Evolutionary conservation across 1,139 yeast species (phyloP).

Genomic region (Fermentozyma sake): DNA sequence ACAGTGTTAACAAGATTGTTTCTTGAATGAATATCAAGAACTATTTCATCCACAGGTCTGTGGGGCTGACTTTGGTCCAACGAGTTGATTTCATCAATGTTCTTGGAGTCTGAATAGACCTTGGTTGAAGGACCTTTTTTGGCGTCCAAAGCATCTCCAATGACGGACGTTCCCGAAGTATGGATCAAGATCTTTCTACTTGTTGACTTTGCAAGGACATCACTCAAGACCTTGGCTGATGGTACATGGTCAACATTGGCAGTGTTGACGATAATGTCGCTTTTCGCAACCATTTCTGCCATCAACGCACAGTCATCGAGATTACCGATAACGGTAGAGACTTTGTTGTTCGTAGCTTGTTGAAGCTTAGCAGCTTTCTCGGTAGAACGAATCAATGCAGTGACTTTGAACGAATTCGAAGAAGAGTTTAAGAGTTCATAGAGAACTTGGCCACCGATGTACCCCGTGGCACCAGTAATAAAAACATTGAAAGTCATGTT

Average conservation of each 20-base stretch:
- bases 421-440: too few relatives aligned
- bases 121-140: conserved; percentile 17
- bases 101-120: conserved; percentile 25
- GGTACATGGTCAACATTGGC: conserved; percentile 35
- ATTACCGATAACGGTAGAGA: too few relatives aligned
- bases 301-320: too few relatives aligned
- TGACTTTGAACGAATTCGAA: too few relatives aligned
- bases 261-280: conserved; percentile 32
- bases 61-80: conserved; percentile 32
- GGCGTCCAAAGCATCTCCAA: conserved; percentile 21
- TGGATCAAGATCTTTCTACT: conserved; percentile 26
- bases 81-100: conserved; percentile 24
- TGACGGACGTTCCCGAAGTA: conserved; percentile 36
- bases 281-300: too few relatives aligned
- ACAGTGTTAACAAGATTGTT: too few relatives aligned
- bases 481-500: too few relatives aligned
- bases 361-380: too few relatives aligned
- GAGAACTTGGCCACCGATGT: too few relatives aligned
- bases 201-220: conserved; percentile 9
- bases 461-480: too few relatives aligned
- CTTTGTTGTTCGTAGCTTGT: too few relatives aligned
- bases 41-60: conserved; percentile 30
- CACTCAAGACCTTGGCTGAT: conserved; percentile 22
- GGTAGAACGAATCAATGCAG: too few relatives aligned
- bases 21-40: conserved; percentile 23